These are phyloP conservation scores for Phytophthora melonis DNA, from an alignment of 352 stramenopile species.

Conservation along the genomic window DNA sequence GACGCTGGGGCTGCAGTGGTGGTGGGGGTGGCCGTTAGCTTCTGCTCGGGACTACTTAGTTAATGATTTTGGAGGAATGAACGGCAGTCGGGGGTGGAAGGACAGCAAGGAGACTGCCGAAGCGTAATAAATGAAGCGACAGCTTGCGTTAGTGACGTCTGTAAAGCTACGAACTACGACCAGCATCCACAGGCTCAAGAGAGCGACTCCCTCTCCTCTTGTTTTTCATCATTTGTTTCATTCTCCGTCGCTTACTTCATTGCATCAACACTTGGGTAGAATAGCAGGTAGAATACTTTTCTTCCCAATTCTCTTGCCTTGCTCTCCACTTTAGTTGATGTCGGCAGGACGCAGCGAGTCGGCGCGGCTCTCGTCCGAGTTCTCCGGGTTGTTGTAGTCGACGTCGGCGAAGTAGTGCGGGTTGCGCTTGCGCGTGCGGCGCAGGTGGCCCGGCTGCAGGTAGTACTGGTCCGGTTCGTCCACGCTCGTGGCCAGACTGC, in stretches of 20 bases:
- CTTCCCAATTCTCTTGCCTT: not conserved
- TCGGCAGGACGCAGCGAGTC: conserved; percentile 65
- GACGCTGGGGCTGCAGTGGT: conserved; percentile 4
- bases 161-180: not conserved
- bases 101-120: conserved; percentile 5
- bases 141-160: conserved; percentile 33
- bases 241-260: not conserved
- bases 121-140: conserved; percentile 44
- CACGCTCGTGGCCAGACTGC: conserved; percentile 64
- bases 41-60: conserved; percentile 24
- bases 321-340: conserved; percentile 59
- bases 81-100: not conserved
- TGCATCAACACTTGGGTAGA: not conserved
- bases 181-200: not conserved
- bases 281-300: not conserved
- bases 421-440: conserved; percentile 74
- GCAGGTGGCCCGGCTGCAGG: conserved; percentile 77
- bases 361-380: conserved; percentile 46
- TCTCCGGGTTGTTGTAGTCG: conserved; percentile 87
- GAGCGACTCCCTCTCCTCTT: not conserved
- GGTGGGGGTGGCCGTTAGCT: conserved; percentile 9
- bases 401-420: conserved; percentile 74
- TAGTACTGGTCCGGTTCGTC: conserved; percentile 87
- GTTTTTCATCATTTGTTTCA: not conserved
- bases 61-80: conserved; percentile 26